Base-by-base conservation (phyloP, 495 filamentous ascomycete genomes). In the Penicillium malachiteum region DNA sequence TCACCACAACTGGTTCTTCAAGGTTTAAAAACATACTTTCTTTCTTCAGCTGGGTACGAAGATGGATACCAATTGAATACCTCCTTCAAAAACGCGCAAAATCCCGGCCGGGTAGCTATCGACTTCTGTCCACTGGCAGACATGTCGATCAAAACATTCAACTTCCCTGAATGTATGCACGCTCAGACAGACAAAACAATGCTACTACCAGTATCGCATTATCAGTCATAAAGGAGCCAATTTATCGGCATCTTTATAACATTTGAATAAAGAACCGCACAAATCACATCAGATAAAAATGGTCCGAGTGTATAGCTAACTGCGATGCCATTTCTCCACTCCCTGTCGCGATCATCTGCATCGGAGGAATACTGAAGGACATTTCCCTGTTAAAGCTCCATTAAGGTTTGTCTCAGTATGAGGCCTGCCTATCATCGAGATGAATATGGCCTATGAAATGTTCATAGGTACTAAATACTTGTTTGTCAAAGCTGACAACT, bases 51-150 rank as follows among this genome's bases (percentile, higher is more conserved):
- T 3, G 74, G 71, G 64, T 78, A 78, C 0, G 52, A 17, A 14
- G 73, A 71, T 0, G 76, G 74, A 59, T 79, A 79, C 76, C 74
- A 79, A 52, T 76, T 79, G 57, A 79, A 77, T 0, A 79, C 59
- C 56, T 78, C 76, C 31, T 79, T 79, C 37, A 78, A 46, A 7
- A 76, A 52, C 9, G 70, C 68, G 1, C 56, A 52, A 14, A 67
- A 53, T 7, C 64, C 54, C 31, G 60, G 50, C 16, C 55, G 63
- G 7, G 41, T 46, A 7, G 34, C 4, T 38, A 64, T 72, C 1
- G 48, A 31, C 14, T 51, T 61, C n/a, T 43, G 39, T 35, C 32
- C 46, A 21, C 51, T 17, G 41, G 64, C 65, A 12, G 67, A 55
- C 67, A 70, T 70, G 12, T 10, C 40, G 30, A 31, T 12, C 38